Conservation (phyloP, 2,329 filamentous ascomycete species). For the Penicillium sp. region DNA sequence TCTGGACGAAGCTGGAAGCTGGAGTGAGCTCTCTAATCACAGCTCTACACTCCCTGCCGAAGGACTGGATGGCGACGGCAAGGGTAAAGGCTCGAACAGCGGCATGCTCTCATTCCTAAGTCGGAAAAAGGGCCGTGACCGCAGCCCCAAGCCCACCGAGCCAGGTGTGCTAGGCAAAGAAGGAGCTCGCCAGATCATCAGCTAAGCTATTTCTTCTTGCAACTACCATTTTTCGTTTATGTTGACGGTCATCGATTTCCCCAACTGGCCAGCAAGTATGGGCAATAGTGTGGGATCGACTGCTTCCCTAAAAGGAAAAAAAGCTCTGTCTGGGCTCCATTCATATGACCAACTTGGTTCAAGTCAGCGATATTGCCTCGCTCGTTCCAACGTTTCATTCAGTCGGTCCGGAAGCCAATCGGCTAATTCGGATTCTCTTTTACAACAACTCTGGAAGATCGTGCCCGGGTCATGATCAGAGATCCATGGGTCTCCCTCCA, state of each 20-base stretch:
- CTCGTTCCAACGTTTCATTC: background rate
- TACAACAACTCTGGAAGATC: background rate
- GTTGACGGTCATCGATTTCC: background rate
- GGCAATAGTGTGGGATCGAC: background rate
- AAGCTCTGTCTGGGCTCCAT: background rate
- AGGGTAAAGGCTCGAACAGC: constrained; percentile 58
- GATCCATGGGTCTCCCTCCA: background rate
- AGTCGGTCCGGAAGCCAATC: background rate
- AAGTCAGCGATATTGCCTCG: background rate
- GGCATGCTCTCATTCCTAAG: constrained; percentile 90
- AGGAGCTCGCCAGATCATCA: constrained; percentile 82
- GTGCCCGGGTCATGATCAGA: background rate
- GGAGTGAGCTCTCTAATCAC: constrained; percentile 87
- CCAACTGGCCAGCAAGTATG: background rate
- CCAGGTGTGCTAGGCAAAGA: constrained; percentile 93
- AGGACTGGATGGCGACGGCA: constrained; percentile 51
- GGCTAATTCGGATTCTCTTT: background rate
- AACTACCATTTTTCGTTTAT: background rate
- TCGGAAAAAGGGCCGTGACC: constrained; percentile 84
- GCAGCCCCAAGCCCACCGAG: constrained; percentile 93
- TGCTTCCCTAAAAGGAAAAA: background rate
- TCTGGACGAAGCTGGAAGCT: constrained; percentile 84
- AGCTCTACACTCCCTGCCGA: constrained; percentile 75
- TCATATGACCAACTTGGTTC: background rate
- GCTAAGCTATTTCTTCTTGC: constrained; percentile 46